A percentile compares a stretch with the other conserved stretches of the same genome.
These are phyloP conservation scores for Speleostelium caveatum DNA, from an alignment of 78 protist species.

Conservation along the genomic window DNA sequence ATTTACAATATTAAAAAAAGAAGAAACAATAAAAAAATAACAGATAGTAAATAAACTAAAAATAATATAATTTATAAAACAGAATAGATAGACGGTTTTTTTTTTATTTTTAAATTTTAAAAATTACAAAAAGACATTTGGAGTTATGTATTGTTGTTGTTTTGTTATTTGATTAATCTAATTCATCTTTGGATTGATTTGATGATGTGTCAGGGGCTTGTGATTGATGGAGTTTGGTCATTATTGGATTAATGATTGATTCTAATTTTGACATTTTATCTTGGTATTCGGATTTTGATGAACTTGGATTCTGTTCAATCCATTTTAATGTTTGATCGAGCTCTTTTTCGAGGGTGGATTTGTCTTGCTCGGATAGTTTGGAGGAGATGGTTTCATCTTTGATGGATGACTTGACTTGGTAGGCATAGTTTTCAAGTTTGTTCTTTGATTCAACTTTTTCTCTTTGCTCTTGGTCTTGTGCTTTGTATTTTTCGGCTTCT, in stretches of 20 bases:
- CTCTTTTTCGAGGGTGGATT: constrained; percentile 82
- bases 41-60: no score
- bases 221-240: constrained; percentile 83
- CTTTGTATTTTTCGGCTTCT: constrained; percentile 92
- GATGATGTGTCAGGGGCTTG: constrained; percentile 1
- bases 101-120: no score
- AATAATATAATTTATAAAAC: no score
- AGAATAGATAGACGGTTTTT: no score
- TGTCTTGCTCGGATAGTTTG: constrained; percentile 96
- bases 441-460: constrained; percentile 85
- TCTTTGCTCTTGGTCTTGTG: neutral
- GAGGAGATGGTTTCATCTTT: constrained; percentile 90
- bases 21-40: no score
- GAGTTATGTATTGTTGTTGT: no score
- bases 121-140: no score
- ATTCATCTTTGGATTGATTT: no score
- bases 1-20: neutral
- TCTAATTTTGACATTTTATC: constrained; percentile 89
- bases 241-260: constrained; percentile 88
- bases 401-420: constrained; percentile 81
- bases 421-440: constrained; percentile 90
- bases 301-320: constrained; percentile 89
- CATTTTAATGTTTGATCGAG: constrained; percentile 89
- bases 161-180: no score
- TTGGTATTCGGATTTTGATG: constrained; percentile 90